Conservation (phyloP, 1,284 basidiomycete genomes). For the Rhodotorula sp. region DNA sequence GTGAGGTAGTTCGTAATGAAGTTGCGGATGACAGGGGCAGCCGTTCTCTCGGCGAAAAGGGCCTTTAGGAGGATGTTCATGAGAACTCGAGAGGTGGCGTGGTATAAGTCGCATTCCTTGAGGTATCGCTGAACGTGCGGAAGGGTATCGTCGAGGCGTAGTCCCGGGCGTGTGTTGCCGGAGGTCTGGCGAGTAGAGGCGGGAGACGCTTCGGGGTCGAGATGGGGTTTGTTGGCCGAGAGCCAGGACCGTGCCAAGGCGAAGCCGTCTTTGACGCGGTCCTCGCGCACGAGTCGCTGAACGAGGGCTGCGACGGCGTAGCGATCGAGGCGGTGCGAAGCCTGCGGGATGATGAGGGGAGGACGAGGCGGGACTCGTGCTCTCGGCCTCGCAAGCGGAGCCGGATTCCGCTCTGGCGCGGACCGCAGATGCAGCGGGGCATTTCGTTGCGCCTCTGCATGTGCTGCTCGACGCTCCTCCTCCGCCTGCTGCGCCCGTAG, state of each 20-base stretch:
- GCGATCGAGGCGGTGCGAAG: not conserved
- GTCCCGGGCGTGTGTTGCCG: not conserved
- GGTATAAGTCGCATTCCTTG: not conserved
- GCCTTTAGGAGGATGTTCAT: slow-evolving; percentile 35
- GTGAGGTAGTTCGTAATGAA: slow-evolving; percentile 17
- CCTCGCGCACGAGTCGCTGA: slow-evolving; percentile 14
- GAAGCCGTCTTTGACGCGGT: slow-evolving; percentile 9
- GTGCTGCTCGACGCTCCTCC: not conserved
- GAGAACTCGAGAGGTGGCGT: slow-evolving; percentile 27
- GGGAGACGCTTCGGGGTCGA: not conserved
- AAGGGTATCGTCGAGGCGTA: not conserved
- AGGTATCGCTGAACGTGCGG: not conserved
- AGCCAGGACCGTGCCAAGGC: slow-evolving; percentile 30
- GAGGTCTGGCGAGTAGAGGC: not conserved
- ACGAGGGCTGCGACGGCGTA: slow-evolving; percentile 23
- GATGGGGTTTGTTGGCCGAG: not conserved
- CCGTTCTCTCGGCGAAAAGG: slow-evolving; percentile 12
- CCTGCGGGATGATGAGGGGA: no score
- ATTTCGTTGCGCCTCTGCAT: no score
- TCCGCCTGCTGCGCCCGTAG: not conserved
- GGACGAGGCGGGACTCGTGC: slow-evolving; percentile 16
- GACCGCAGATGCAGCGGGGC: not conserved
- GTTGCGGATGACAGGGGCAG: not conserved
- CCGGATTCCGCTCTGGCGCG: not conserved
- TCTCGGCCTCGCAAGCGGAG: not conserved